Evolutionary conservation across 345 rosid genomes (phyloP), one percentile per base, ranked within the genome.

Genomic region (Rhodamnia argentea): DNA sequence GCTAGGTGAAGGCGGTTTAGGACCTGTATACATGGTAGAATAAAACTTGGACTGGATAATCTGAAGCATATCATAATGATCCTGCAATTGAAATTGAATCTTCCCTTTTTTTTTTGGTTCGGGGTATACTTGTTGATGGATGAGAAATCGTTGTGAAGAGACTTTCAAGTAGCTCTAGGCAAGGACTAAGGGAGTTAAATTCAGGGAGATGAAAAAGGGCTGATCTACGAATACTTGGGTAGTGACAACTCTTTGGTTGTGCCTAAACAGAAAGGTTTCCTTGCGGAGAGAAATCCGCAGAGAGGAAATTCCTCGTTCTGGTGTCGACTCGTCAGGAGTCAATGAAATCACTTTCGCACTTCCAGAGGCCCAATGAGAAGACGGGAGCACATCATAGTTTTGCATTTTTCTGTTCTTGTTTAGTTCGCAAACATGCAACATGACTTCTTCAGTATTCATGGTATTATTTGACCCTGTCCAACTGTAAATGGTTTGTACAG

Each of bases 1-100:
- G 84, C 88, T 89, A 26, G 87, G 88, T 24, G 86, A 92, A 86
- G 94, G 94, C 4, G 91, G 91, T 3, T 90, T 84, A 62, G 92
- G 94, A 40, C 85, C 83, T 6, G 92, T 92, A 24, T 84, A 56
- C n/a, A 84, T 59, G 85, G 85, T 58, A 57, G 23, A 18, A 42
- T 13, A 59, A 56, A 3, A n/a, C 10, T 59, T 56, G 50, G 15
- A 57, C 7, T 32, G 47, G 44, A 70, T 5, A 9, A 32, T 64
- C 23, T 10, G 44, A 70, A 70, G 16, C 24, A 70, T 18, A 32
- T 44, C 78, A 18, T 5, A 70, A 70, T 70, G 75, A 62, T 70
- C 24, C 4, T 40, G 44, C 78, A 16, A 70, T 70, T 32, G 24
- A 47, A 70, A 32, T 70, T 37, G 47, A 70, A 18, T 70, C 47